Conservation (phyloP, 306 rosid species). For the Fagus crenata region DNA sequence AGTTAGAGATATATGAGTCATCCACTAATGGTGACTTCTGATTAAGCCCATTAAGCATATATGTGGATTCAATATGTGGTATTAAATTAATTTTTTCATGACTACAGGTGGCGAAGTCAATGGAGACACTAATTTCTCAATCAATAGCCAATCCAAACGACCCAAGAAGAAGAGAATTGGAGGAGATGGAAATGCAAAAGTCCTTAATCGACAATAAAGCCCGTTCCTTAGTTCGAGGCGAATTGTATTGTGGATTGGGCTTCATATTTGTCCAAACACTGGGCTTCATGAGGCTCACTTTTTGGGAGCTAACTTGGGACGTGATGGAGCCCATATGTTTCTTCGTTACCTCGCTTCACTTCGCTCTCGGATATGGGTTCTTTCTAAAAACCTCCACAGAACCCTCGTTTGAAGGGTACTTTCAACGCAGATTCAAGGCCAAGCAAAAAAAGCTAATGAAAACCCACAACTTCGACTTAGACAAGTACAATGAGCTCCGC, state of each 20-base stretch:
- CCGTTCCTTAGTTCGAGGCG: constrained; percentile 46
- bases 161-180: constrained; percentile 52
- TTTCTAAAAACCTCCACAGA: constrained; percentile 68
- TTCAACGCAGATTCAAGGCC: constrained; percentile 47
- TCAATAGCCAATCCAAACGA: constrained; percentile 56
- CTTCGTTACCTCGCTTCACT: constrained; percentile 57
- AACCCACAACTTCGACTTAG: constrained; percentile 44
- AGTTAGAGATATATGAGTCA: too few species aligned
- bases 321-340: constrained; percentile 98
- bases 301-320: constrained; percentile 95
- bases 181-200: constrained; percentile 58
- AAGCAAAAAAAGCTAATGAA: constrained; percentile 66
- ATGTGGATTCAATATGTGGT: background rate
- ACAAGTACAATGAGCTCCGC: constrained; percentile 46
- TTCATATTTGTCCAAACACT: constrained; percentile 49
- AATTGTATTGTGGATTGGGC: constrained; percentile 68
- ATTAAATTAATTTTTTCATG: background rate
- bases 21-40: background rate
- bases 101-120: constrained; percentile 60
- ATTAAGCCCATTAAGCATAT: constrained; percentile 1
- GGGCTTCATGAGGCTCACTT: constrained; percentile 79
- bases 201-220: constrained; percentile 54
- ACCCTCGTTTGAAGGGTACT: constrained; percentile 71
- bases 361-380: constrained; percentile 56
- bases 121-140: constrained; percentile 48